A percentile compares a stretch with the other conserved stretches of the same genome.
Evolutionary conservation across 192 early-diverging fungal species (phyloP).

Genomic region (Fimicolochytrium jonesii): DNA sequence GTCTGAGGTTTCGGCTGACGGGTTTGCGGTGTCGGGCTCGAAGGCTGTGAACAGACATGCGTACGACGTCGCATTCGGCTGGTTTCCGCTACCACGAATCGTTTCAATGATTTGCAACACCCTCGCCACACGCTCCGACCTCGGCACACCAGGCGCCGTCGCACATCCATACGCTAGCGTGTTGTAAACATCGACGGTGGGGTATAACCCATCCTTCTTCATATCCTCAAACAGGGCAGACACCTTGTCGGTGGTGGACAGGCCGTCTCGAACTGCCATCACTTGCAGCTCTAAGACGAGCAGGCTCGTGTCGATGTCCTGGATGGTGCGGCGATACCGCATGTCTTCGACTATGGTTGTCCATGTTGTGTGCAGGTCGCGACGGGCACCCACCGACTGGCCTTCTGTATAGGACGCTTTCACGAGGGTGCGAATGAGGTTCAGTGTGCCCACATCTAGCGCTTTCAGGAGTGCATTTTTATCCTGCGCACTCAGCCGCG

Average conservation of each 20-base stretch:
- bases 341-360: not conserved
- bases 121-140: not conserved
- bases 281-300: slow-evolving; percentile 5
- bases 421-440: not conserved
- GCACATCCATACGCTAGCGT: slow-evolving; percentile 16
- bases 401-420: not conserved
- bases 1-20: not conserved
- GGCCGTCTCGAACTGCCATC: not conserved
- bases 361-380: slow-evolving; percentile 7
- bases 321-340: not conserved
- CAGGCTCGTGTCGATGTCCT: not conserved
- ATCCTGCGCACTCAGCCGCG: not conserved
- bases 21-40: not conserved
- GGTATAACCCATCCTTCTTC: slow-evolving; percentile 6
- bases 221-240: slow-evolving; percentile 5
- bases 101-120: slow-evolving; percentile 1
- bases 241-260: not conserved
- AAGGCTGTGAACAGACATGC: slow-evolving; percentile 8
- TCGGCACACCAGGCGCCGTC: not conserved
- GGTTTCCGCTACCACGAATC: slow-evolving; percentile 4
- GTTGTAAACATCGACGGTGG: slow-evolving; percentile 3
- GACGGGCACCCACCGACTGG: no score
- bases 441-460: not conserved
- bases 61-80: not conserved
- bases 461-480: not conserved